phyloP scores from a whole-genome alignment of 768 basidiomycete species.

The Trametes maxima region DNA sequence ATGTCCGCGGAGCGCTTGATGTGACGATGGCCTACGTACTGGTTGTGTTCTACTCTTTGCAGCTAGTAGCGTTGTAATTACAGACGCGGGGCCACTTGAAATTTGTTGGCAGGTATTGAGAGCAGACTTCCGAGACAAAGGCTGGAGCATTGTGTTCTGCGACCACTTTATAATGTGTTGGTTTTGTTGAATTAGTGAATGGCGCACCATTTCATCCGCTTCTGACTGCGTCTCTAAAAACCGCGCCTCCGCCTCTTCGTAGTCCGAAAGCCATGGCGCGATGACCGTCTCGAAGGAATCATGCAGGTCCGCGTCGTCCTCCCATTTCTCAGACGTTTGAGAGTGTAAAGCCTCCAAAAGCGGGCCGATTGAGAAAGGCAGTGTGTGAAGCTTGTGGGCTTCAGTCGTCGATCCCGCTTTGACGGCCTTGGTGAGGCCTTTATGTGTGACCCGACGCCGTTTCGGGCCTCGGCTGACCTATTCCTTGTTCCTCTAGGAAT shows the following conservation, averaged over 20 bases:
- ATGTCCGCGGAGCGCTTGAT: not conserved
- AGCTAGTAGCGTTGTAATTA: not conserved
- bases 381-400: not conserved
- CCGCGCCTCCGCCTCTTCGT: slow-evolving; percentile 34
- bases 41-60: slow-evolving; percentile 2
- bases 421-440: not conserved
- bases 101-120: not conserved
- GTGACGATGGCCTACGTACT: not conserved
- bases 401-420: not conserved
- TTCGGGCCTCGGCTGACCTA: not conserved
- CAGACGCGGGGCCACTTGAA: too few species aligned
- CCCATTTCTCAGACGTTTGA: not conserved
- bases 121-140: not conserved
- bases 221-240: slow-evolving; percentile 28
- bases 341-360: slow-evolving; percentile 8
- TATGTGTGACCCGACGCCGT: slow-evolving; percentile 10
- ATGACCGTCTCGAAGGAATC: slow-evolving; percentile 40
- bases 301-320: slow-evolving; percentile 1
- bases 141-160: not conserved
- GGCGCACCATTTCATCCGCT: slow-evolving; percentile 28
- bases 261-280: slow-evolving; percentile 38
- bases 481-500: not conserved
- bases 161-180: not conserved
- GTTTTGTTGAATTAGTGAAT: not conserved
- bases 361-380: not conserved